These are phyloP conservation scores for Entomortierella beljakovae DNA, from an alignment of 192 early-diverging fungal species.

Conservation along the genomic window DNA sequence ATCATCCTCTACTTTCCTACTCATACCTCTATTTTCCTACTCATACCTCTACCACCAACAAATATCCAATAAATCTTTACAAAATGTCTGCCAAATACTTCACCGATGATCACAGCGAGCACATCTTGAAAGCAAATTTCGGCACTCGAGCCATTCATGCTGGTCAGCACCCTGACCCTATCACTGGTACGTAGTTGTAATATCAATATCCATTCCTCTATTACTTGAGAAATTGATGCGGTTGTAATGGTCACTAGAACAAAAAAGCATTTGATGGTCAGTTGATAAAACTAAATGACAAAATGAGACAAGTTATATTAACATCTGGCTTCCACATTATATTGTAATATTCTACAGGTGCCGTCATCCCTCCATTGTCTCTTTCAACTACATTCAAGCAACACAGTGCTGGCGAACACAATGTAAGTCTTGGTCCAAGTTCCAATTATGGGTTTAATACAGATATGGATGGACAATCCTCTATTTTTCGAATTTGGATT, in stretches of 20 bases:
- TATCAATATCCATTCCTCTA: not conserved
- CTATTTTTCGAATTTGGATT: too few species aligned
- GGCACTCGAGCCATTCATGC: conserved; percentile 96
- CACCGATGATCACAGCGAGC: conserved; percentile 48
- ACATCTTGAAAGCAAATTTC: conserved; percentile 65
- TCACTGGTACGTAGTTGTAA: conserved; percentile 72
- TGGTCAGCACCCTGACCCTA: conserved; percentile 88
- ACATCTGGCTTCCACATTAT: too few species aligned
- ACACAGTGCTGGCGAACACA: conserved; percentile 89
- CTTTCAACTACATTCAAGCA: conserved; percentile 98
- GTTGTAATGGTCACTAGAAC: not conserved
- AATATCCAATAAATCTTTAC: conserved; percentile 15
- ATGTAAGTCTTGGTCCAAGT: conserved; percentile 55
- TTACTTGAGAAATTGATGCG: too few species aligned
- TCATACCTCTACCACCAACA: not conserved
- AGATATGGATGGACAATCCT: not conserved
- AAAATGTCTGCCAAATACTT: conserved; percentile 49
- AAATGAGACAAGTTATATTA: too few species aligned
- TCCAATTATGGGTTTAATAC: not conserved
- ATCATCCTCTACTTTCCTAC: not conserved
- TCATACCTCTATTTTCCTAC: not conserved
- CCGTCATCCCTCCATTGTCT: conserved; percentile 96
- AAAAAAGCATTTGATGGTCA: not conserved
- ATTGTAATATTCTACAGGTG: conserved; percentile 42
- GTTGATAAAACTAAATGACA: too few species aligned